These are phyloP conservation scores for Wickerhamiella parazyma DNA, from an alignment of 805 yeast species.

Conservation along the genomic window DNA sequence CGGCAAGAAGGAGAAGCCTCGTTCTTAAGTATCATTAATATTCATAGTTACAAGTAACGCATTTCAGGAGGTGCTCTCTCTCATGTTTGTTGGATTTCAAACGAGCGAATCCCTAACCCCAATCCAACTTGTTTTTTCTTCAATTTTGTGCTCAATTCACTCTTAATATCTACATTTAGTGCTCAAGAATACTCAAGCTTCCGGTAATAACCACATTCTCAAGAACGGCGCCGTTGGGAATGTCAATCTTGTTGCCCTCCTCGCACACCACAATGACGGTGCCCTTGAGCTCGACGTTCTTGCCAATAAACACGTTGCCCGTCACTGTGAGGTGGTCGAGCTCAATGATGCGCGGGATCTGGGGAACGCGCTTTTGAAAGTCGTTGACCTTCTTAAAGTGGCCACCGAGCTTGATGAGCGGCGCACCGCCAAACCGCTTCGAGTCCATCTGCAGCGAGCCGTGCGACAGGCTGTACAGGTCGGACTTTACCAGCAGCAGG, in stretches of 20 bases:
- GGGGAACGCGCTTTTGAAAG: constrained; percentile 80
- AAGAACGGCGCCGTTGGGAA: constrained; percentile 88
- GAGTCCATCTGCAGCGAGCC: constrained; percentile 81
- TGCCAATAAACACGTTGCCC: constrained; percentile 88
- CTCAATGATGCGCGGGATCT: constrained; percentile 92
- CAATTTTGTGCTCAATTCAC: too few species aligned
- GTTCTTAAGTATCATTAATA: constrained; percentile 28
- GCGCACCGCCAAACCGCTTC: constrained; percentile 79
- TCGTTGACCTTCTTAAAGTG: constrained; percentile 92
- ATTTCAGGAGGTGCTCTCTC: neutral
- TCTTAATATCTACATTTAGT: constrained; percentile 32
- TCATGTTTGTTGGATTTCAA: too few species aligned
- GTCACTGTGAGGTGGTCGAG: constrained; percentile 95
- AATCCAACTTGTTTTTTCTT: too few species aligned
- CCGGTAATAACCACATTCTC: constrained; percentile 98
- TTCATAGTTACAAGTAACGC: neutral
- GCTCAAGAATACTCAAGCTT: constrained; percentile 86
- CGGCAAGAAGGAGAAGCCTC: constrained; percentile 99
- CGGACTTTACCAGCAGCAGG: constrained; percentile 85
- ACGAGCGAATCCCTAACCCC: too few species aligned
- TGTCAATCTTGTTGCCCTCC: constrained; percentile 91
- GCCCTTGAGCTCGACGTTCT: constrained; percentile 82
- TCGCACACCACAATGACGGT: constrained; percentile 96
- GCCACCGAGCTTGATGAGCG: constrained; percentile 89
- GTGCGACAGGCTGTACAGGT: constrained; percentile 77